Base-by-base conservation (phyloP, 83 land plant species). In the Diphasiastrum complanatum region DNA sequence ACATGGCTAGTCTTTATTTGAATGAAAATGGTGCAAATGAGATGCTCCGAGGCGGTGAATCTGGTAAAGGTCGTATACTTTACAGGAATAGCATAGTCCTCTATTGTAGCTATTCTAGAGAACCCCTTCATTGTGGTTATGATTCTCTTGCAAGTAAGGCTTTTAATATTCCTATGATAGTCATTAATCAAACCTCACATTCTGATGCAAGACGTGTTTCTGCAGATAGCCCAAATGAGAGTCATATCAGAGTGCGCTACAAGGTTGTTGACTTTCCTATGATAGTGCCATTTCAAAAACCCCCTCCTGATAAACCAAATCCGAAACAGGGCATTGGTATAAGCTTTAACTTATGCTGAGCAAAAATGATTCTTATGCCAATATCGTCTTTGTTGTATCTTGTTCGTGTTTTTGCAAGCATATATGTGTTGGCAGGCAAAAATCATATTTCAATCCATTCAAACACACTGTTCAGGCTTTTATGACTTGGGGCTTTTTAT, bases 301-400 rank as follows among this genome's bases (percentile, higher is more conserved):
- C 96, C 31, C 85, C 81, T 30, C 51, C 71, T 27, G 97, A 92
- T 63, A 92, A 88, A 67, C 98, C 98, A 26, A 92, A 92, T 61
- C 98, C 98, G 35, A 92, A 92, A 52, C 96, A 92, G 81, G 98
- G 98, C 64, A 61, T 88, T 49, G 95, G 97, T 87, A 49, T 16
- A 16, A 49, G 20, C 51, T 19, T 49, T 49, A 19, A 16, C 51
- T 49, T 33, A 2, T 3, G 61, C 10, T 16, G n/a, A n/a, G n/a
- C n/a, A n/a, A n/a, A n/a, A n/a, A n/a, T n/a, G n/a, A n/a, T n/a
- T n/a, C n/a, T n/a, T n/a, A n/a, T n/a, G n/a, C n/a, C n/a, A n/a
- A n/a, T n/a, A n/a, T n/a, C n/a, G n/a, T n/a, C n/a, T n/a, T n/a
- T n/a, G n/a, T n/a, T n/a, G n/a, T n/a, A n/a, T n/a, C n/a, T n/a